Percentiles rank a stretch among this genome's conserved stretches.
Conservation (phyloP, 2,329 filamentous ascomycete genomes). For the Aspergillus hortae region DNA sequence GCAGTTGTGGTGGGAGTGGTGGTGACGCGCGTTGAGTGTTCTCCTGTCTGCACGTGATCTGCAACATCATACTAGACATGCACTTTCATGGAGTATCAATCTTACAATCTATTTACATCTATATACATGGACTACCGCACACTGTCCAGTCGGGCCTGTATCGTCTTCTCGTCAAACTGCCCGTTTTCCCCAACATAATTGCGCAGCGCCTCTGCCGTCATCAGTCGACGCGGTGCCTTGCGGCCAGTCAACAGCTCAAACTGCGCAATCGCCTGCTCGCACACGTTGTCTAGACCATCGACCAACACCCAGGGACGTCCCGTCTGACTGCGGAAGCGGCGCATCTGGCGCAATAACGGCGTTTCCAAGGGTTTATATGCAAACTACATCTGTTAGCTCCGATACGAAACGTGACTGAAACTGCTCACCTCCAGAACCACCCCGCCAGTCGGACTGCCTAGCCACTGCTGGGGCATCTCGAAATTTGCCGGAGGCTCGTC, state of each 20-base stretch:
- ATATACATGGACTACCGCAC: constrained; percentile 11
- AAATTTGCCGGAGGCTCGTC: constrained; percentile 66
- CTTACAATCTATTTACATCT: not conserved
- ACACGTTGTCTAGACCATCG: constrained; percentile 71
- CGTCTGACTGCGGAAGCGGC: constrained; percentile 55
- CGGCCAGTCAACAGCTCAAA: constrained; percentile 78
- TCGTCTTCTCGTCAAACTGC: constrained; percentile 36
- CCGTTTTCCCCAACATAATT: constrained; percentile 35
- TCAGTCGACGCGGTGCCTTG: constrained; percentile 65
- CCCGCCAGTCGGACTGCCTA: constrained; percentile 68
- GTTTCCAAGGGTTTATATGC: constrained; percentile 72
- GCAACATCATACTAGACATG: too few species aligned
- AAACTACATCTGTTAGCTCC: constrained; percentile 19
- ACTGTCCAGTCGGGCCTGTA: constrained; percentile 32
- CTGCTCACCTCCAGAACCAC: constrained; percentile 64
- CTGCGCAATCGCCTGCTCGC: constrained; percentile 76
- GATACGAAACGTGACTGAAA: not conserved
- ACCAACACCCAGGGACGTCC: constrained; percentile 63
- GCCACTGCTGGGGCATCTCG: constrained; percentile 65
- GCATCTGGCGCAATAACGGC: constrained; percentile 66
- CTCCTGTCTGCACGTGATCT: not conserved
- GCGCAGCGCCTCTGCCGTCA: constrained; percentile 61
- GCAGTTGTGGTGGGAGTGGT: not conserved
- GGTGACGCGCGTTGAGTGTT: not conserved
- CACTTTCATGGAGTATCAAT: too few species aligned